Conservation (phyloP, 108 stramenopile species). For the Conticribra guillardii region DNA sequence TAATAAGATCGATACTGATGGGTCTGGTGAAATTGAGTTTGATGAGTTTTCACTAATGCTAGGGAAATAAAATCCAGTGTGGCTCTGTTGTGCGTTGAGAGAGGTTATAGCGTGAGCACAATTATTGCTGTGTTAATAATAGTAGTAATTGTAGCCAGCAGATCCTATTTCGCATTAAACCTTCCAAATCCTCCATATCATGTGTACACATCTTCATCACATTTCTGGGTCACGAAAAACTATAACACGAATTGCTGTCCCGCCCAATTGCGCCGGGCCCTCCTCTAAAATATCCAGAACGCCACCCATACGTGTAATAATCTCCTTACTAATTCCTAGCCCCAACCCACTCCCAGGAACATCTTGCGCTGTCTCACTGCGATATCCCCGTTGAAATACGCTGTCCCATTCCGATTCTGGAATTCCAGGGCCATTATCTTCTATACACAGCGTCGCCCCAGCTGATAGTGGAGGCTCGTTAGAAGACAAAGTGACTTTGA, state of each 20-base stretch:
- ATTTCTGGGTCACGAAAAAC: slow-evolving; percentile 41
- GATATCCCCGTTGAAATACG: slow-evolving; percentile 80
- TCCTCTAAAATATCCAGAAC: slow-evolving; percentile 49
- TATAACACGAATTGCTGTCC: slow-evolving; percentile 43
- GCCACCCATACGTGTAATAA: slow-evolving; percentile 78
- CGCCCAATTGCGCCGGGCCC: slow-evolving; percentile 42
- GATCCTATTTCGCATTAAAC: not conserved
- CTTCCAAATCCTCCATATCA: not conserved
- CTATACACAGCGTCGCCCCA: slow-evolving; percentile 76
- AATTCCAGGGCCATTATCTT: slow-evolving; percentile 90
- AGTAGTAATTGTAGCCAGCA: not conserved
- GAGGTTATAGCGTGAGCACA: too few relatives aligned
- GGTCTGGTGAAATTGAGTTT: slow-evolving; percentile 86
- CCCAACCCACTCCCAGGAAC: slow-evolving; percentile 76
- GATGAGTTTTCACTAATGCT: slow-evolving; percentile 84
- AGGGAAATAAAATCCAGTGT: slow-evolving; percentile 33
- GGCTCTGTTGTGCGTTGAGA: too few relatives aligned
- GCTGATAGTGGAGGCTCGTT: slow-evolving; percentile 51
- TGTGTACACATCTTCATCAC: not conserved
- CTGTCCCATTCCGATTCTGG: slow-evolving; percentile 57
- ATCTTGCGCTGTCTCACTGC: slow-evolving; percentile 47
- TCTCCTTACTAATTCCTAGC: slow-evolving; percentile 59
- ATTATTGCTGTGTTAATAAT: too few relatives aligned
- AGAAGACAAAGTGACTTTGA: slow-evolving; percentile 56
- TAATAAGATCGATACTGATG: slow-evolving; percentile 80